Base-by-base conservation (phyloP, 352 stramenopile genomes). In the Phytophthora boehmeriae region DNA sequence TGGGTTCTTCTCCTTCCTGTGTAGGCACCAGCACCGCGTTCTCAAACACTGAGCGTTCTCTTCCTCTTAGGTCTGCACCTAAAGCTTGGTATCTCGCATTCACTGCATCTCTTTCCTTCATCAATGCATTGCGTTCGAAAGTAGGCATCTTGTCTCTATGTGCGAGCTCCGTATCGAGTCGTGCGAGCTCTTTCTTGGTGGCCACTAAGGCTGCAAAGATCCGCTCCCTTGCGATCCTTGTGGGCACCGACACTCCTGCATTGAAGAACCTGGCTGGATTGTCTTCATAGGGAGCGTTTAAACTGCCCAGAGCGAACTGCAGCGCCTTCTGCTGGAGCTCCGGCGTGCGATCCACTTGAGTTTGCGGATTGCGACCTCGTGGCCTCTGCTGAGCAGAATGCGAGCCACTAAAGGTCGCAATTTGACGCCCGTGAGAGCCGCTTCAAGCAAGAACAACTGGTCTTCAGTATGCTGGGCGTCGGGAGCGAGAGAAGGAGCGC, bases 241-340 rank as follows among this genome's bases (percentile, higher is more conserved):
- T 83, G 9, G 85, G 85, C 25, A 89, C 82, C n/a, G 75, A 75
- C 9, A 92, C 75, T 11, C 83, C 79, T 1, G 87, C 87, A 61
- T 94, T 95, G 43, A 95, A 86, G 39, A 91, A 83, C 27, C 66
- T 80, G 51, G 89, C 75, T 14, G 75, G 68, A 1, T 86, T 82
- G 53, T 94, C 80, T 35, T 96, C 88, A 59, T 96, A 96, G n/a
- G 79, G 81, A 28, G 76, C 78, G 32, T 93, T 61, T 19, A 92
- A 58, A 32, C 89, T 80, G 28, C 66, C 34, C 6, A 83, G 58
- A 23, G 85, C 81, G 25, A 93, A 96, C 16, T 79, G 71, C 23
- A 78, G 61, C 19, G 84, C 81, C 23, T 69, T 78, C 23, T 66
- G 41, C 41, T 86, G 81, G 25, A 96, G 82, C 41, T 91, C 82